These are phyloP conservation scores for Metschnikowia aberdeeniae DNA, from an alignment of 805 yeast species.

Conservation along the genomic window DNA sequence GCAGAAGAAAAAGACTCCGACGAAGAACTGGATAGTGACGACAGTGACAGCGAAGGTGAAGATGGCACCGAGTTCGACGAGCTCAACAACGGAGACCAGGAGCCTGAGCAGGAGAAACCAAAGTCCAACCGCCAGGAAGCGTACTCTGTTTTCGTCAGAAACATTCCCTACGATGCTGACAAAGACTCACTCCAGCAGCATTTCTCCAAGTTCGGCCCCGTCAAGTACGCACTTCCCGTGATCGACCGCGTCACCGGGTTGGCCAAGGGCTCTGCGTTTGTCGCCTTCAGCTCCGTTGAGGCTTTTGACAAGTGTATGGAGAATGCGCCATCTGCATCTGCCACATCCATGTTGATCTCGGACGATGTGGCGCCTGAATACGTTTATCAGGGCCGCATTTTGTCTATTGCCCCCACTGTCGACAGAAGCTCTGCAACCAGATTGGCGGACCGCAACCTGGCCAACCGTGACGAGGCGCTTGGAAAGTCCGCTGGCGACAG, in stretches of 20 bases:
- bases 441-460: slow-evolving; percentile 69
- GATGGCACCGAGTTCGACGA: slow-evolving; percentile 25
- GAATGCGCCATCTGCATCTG: slow-evolving; percentile 68
- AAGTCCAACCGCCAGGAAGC: slow-evolving; percentile 61
- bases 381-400: slow-evolving; percentile 87
- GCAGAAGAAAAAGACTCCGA: slow-evolving; percentile 31
- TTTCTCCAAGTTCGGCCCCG: slow-evolving; percentile 78
- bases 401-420: slow-evolving; percentile 80
- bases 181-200: slow-evolving; percentile 73
- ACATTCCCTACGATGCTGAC: slow-evolving; percentile 92
- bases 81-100: slow-evolving; percentile 25
- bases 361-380: slow-evolving; percentile 89
- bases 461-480: slow-evolving; percentile 64
- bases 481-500: slow-evolving; percentile 79
- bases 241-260: slow-evolving; percentile 79
- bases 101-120: slow-evolving; percentile 25
- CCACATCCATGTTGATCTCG: slow-evolving; percentile 70
- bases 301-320: slow-evolving; percentile 65
- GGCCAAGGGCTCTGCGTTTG: slow-evolving; percentile 93
- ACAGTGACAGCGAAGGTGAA: slow-evolving; percentile 26
- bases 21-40: slow-evolving; percentile 25
- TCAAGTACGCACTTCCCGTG: slow-evolving; percentile 91
- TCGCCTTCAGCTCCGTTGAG: slow-evolving; percentile 66
- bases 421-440: slow-evolving; percentile 77
- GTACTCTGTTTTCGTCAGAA: slow-evolving; percentile 79